These are phyloP conservation scores for Pseudophaeomoniella oleicola DNA, from an alignment of 2,329 filamentous ascomycete species.

Conservation along the genomic window DNA sequence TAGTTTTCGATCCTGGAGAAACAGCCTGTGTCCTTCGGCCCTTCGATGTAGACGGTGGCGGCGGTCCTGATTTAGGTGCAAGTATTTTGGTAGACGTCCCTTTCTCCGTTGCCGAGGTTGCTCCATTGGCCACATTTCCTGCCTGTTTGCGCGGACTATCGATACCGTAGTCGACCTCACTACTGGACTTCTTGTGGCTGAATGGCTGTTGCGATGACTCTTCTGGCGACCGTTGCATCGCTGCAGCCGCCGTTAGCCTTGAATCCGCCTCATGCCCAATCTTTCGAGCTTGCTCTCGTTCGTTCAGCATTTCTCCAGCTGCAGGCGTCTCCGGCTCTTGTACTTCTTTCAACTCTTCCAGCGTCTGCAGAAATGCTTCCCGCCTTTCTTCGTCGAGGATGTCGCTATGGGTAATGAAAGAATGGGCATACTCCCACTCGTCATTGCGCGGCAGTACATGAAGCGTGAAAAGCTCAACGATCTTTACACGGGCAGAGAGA, in stretches of 20 bases:
- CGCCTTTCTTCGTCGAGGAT: constrained; percentile 84
- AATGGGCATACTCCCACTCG: constrained; percentile 88
- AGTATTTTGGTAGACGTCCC: neutral
- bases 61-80: constrained; percentile 2
- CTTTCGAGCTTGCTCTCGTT: constrained; percentile 40
- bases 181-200: constrained; percentile 39
- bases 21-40: constrained; percentile 6
- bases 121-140: neutral
- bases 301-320: constrained; percentile 47
- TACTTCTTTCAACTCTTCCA: constrained; percentile 74
- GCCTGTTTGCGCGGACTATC: constrained; percentile 22
- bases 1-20: constrained; percentile 5
- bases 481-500: constrained; percentile 71
- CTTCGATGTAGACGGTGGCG: constrained; percentile 8
- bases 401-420: constrained; percentile 77
- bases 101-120: neutral
- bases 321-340: constrained; percentile 56
- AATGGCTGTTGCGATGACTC: constrained; percentile 22
- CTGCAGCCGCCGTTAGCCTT: constrained; percentile 19
- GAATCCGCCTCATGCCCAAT: constrained; percentile 29
- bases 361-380: constrained; percentile 74
- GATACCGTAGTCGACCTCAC: constrained; percentile 56
- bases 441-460: constrained; percentile 88
- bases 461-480: constrained; percentile 87
- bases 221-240: constrained; percentile 20